Evolutionary conservation across 768 basidiomycete species (phyloP), one percentile per base, ranked within the genome.

Genomic region (Podaxis pistillaris): DNA sequence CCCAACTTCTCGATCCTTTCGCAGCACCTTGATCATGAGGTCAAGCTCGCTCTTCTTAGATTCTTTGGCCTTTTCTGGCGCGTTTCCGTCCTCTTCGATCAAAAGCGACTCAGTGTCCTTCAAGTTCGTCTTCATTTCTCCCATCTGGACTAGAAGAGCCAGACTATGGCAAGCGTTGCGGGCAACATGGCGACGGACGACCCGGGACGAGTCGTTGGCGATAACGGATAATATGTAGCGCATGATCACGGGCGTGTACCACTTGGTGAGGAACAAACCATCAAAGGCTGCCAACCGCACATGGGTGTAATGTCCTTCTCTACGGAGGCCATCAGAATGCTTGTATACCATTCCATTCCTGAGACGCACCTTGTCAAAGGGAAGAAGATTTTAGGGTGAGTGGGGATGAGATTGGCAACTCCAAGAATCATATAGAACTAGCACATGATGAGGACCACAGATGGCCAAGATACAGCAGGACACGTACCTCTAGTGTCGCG

Each of bases 271-370:
- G 80, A 96, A 89, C 9, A 98, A 81, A 37, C 93, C 92, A 74
- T 99, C 97, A 68, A 99, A 97, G 3, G 97, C 96, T 3, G 92
- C 88, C 50, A 94, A 84, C 51, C 97, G 89, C 50, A 99, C 92
- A 70, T 93, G 90, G 2, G 89, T 89, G 68, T 90, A 94, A 71
- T 98, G 97, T 44, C 96, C 97, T 75, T 97, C 94, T 26, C 96
- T 96, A 66, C 28, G 63, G 33, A 60, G n/a, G 4, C 33, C 24
- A 12, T 63, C 59, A 50, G 51, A 62, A 70, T 56, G 28, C 30
- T 19, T n/a, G 41, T 60, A 46, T 26, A 22, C 36, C 49, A 37
- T 5, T 36, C 37, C 8, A 4, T 19, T 53, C 30, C 15, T 9
- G 44, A 64, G 38, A 66, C 86, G 53, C 66, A 94, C 94, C 96